Evolutionary conservation across 2,329 filamentous ascomycete species (phyloP).

Genomic region (Pseudogymnoascus pannorum): DNA sequence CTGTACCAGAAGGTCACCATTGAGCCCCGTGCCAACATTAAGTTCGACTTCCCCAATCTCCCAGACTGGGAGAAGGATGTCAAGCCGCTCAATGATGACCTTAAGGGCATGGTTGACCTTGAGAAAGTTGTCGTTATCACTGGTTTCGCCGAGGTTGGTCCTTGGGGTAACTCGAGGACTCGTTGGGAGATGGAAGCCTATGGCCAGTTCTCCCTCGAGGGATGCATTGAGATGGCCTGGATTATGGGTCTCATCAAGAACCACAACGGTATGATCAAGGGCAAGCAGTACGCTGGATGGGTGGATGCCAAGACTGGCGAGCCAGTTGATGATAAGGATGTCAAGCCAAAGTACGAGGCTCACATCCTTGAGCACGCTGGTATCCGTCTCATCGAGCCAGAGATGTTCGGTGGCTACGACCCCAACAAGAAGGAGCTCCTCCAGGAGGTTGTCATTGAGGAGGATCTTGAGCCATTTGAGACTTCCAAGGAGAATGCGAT

Average conservation of each 20-base stretch:
- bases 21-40: slow-evolving; percentile 93
- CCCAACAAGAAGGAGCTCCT: slow-evolving; percentile 98
- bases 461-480: slow-evolving; percentile 96
- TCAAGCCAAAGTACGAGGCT: slow-evolving; percentile 97
- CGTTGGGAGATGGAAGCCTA: slow-evolving; percentile 99
- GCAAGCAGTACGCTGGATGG: slow-evolving; percentile 93
- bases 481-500: slow-evolving; percentile 93
- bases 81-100: slow-evolving; percentile 75
- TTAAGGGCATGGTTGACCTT: slow-evolving; percentile 97
- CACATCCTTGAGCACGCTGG: slow-evolving; percentile 92
- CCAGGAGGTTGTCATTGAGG: slow-evolving; percentile 94
- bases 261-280: slow-evolving; percentile 92
- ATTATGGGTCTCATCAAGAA: slow-evolving; percentile 99
- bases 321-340: slow-evolving; percentile 94
- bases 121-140: slow-evolving; percentile 98
- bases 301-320: slow-evolving; percentile 91
- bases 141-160: slow-evolving; percentile 90
- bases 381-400: slow-evolving; percentile 95
- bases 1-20: slow-evolving; percentile 93
- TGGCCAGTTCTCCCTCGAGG: slow-evolving; percentile 93
- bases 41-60: slow-evolving; percentile 86
- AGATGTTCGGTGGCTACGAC: slow-evolving; percentile 94
- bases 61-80: slow-evolving; percentile 90
- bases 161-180: slow-evolving; percentile 97
- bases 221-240: slow-evolving; percentile 99